A percentile compares a stretch with the other conserved stretches of the same genome.
Conservation (phyloP, 2,329 filamentous ascomycete species). For the Aureobasidium melanogenum region DNA sequence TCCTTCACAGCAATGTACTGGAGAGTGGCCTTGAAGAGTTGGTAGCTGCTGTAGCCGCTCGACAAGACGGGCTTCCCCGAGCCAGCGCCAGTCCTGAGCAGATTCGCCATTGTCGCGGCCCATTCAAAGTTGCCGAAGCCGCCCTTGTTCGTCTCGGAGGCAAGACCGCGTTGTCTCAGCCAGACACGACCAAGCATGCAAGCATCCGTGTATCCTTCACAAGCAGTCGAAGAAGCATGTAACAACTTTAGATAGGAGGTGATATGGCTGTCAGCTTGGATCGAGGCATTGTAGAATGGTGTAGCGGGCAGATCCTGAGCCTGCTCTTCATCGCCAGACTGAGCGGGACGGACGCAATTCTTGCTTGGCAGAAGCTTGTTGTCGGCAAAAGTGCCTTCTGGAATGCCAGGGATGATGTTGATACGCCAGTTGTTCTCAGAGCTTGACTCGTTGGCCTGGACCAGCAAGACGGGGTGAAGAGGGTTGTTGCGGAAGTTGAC, state of each 20-base stretch:
- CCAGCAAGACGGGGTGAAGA: slow-evolving; percentile 59
- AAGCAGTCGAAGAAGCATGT: slow-evolving; percentile 59
- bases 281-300: slow-evolving; percentile 79
- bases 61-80: slow-evolving; percentile 66
- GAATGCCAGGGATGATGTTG: slow-evolving; percentile 67
- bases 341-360: slow-evolving; percentile 57
- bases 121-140: slow-evolving; percentile 94
- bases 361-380: slow-evolving; percentile 62
- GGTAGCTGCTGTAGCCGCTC: slow-evolving; percentile 75
- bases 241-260: slow-evolving; percentile 68
- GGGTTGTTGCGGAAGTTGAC: slow-evolving; percentile 24
- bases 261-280: slow-evolving; percentile 69
- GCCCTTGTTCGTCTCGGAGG: slow-evolving; percentile 58
- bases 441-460: slow-evolving; percentile 31
- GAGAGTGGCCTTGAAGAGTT: slow-evolving; percentile 89
- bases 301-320: slow-evolving; percentile 43
- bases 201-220: slow-evolving; percentile 68
- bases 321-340: slow-evolving; percentile 34
- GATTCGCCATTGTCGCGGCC: slow-evolving; percentile 67
- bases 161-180: slow-evolving; percentile 80
- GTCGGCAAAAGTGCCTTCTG: slow-evolving; percentile 59
- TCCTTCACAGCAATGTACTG: slow-evolving; percentile 74
- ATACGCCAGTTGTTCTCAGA: slow-evolving; percentile 45
- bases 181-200: slow-evolving; percentile 80
- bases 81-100: slow-evolving; percentile 68